Evolutionary conservation across 2,329 filamentous ascomycete genomes (phyloP).

Genomic region (Ceratocystis papillata): DNA sequence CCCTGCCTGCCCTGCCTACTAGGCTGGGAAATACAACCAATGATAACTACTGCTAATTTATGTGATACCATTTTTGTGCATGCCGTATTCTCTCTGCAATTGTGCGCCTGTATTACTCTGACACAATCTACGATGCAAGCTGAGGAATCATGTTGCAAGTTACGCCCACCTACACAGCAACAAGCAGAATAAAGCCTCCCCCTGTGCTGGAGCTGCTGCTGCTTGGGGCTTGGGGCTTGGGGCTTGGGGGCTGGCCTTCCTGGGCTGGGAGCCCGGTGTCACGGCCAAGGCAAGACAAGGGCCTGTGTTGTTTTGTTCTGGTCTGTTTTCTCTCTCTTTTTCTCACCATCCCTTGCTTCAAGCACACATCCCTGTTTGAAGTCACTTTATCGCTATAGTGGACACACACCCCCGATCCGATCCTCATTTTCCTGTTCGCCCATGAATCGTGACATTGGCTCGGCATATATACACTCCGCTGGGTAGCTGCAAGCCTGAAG

Average conservation of each 20-base stretch:
- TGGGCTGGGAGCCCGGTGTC: neutral
- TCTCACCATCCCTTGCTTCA: neutral
- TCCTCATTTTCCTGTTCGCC: neutral
- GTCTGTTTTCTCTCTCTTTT: neutral
- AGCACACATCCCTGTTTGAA: neutral
- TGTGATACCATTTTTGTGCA: neutral
- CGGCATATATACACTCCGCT: conserved; percentile 2
- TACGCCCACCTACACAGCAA: neutral
- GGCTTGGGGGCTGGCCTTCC: neutral
- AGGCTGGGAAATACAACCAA: neutral
- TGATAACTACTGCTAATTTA: neutral
- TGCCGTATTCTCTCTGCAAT: neutral
- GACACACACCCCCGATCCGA: neutral
- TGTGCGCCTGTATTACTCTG: neutral
- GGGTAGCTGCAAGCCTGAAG: neutral
- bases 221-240: neutral
- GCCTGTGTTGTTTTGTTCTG: neutral
- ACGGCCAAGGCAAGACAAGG: conserved; percentile 8
- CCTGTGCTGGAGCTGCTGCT: neutral
- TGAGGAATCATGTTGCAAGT: neutral
- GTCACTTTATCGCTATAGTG: neutral
- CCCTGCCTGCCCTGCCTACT: neutral
- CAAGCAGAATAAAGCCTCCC: neutral
- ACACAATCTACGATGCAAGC: conserved; percentile 5
- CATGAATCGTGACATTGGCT: conserved; percentile 2